phyloP scores from a whole-genome alignment of 140 eudicot species.

The Cichorium intybus region DNA sequence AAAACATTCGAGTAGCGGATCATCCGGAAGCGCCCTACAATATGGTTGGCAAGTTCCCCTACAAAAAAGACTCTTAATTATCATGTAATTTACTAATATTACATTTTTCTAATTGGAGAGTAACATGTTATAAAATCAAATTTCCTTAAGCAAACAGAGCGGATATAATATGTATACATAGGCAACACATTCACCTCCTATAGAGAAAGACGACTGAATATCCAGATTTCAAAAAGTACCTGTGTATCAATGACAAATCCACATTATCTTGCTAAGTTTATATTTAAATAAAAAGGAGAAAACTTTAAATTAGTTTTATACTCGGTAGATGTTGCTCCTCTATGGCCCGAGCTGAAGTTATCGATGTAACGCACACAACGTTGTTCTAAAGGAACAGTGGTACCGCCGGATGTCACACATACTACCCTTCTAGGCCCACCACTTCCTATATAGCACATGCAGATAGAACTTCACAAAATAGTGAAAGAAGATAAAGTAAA shows the following conservation, averaged over 20 bases:
- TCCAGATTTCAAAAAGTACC: conserved; percentile 85
- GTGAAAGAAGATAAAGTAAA: not conserved
- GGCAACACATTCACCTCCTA: conserved; percentile 52
- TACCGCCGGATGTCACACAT: conserved; percentile 99
- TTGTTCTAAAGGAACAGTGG: conserved; percentile 94
- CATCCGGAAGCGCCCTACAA: conserved; percentile 90
- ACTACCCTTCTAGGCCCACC: conserved; percentile 60
- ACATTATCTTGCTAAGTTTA: not conserved
- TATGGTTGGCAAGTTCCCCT: conserved; percentile 97
- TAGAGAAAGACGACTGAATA: conserved; percentile 82
- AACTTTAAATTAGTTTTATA: conserved; percentile 24
- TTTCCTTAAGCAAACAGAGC: not conserved
- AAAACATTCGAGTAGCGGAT: conserved; percentile 89
- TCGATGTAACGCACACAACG: conserved; percentile 97
- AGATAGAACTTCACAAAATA: not conserved
- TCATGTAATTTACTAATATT: not conserved
- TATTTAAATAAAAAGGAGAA: not conserved
- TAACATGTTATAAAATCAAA: conserved; percentile 10
- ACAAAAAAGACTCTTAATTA: conserved; percentile 9
- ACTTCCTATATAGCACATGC: conserved; percentile 35
- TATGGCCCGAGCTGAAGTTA: conserved; percentile 95
- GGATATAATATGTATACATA: not conserved
- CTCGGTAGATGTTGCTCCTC: conserved; percentile 99
- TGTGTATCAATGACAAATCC: conserved; percentile 31
- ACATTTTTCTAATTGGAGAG: not conserved